Percentiles rank a stretch among this genome's conserved stretches.
Conservation (phyloP, 208 protist species). For the Angomonas deanei region DNA sequence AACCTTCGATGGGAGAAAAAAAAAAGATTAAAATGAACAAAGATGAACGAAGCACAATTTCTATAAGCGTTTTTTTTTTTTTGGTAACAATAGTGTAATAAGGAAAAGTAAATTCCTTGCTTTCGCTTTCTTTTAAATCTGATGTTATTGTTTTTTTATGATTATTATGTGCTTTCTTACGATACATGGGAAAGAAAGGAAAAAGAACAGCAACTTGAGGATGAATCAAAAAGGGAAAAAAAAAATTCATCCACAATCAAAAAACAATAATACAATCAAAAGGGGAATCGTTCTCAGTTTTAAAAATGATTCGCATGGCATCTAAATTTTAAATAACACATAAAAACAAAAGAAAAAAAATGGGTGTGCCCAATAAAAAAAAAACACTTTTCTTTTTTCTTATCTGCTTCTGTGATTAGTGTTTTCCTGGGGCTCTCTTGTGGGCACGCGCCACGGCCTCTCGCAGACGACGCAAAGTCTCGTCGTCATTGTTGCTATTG, state of each 20-base stretch:
- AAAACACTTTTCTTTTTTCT: constrained; percentile 11
- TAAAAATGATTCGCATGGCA: constrained; percentile 3
- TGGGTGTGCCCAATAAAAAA: neutral
- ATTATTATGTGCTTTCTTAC: no score
- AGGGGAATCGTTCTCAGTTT: no score
- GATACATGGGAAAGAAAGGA: neutral
- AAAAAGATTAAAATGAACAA: neutral
- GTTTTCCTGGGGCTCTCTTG: neutral
- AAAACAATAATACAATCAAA: constrained; percentile 7
- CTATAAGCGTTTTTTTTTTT: no score
- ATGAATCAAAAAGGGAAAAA: neutral
- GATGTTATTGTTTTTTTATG: no score
- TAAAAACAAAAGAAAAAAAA: constrained; percentile 3
- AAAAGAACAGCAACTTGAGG: neutral
- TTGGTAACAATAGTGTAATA: no score
- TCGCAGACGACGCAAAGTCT: constrained; percentile 27
- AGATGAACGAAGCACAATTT: neutral
- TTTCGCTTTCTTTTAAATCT: no score
- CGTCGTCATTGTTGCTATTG: constrained; percentile 3
- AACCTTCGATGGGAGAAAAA: neutral
- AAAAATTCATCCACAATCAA: neutral
- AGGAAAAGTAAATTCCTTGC: no score
- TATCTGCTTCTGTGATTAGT: constrained; percentile 1
- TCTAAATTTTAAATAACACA: neutral
- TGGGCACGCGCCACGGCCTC: constrained; percentile 24